Evolutionary conservation across 1,284 basidiomycete genomes (phyloP).

Genomic region (Caloboletus inedulis): DNA sequence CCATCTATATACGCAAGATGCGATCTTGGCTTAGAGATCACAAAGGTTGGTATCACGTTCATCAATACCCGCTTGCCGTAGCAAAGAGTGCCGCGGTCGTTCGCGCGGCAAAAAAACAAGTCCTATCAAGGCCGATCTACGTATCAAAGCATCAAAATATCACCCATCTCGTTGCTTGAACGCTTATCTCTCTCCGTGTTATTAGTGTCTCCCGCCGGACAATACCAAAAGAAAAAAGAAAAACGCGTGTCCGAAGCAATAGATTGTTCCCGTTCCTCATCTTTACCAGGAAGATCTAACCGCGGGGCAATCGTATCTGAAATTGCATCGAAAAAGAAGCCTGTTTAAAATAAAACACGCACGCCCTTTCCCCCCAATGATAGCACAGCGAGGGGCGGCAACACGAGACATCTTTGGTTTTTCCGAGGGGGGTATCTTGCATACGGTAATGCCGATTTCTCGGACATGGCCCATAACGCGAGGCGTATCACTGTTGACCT

Average conservation of each 20-base stretch:
- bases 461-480: not conserved
- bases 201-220: not conserved
- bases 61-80: too few relatives aligned
- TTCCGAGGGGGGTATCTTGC: not conserved
- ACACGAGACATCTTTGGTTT: slow-evolving; percentile 37
- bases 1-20: not conserved
- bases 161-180: not conserved
- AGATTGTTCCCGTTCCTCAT: not conserved
- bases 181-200: slow-evolving; percentile 7
- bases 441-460: not conserved
- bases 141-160: slow-evolving; percentile 1
- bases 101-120: not conserved
- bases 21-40: not conserved
- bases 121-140: slow-evolving; percentile 1
- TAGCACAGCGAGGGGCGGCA: slow-evolving; percentile 9
- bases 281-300: not conserved
- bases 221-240: too few relatives aligned
- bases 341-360: not conserved
- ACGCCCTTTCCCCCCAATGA: not conserved
- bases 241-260: not conserved
- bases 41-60: not conserved
- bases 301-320: slow-evolving; percentile 3
- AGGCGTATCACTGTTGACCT: not conserved
- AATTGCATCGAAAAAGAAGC: slow-evolving; percentile 5
- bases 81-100: not conserved